phyloP scores from a whole-genome alignment of 2,329 filamentous ascomycete species.

The Lachnellula occidentalis region DNA sequence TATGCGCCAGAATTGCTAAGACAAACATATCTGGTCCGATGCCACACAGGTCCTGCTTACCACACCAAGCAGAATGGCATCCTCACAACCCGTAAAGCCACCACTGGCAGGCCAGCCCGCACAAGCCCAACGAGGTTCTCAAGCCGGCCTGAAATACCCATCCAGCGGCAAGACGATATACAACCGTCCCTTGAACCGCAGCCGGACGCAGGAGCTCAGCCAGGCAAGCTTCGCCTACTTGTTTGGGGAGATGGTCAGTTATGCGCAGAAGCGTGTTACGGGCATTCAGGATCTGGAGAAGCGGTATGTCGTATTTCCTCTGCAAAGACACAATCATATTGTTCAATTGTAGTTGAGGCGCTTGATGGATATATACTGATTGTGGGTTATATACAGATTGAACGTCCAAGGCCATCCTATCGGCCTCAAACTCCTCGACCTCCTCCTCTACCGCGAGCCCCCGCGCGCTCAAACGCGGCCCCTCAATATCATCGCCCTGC shows the following conservation, averaged over 20 bases:
- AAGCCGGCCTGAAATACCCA: conserved; percentile 73
- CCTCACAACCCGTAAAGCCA: conserved; percentile 28
- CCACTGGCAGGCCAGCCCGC: conserved; percentile 20
- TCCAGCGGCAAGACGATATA: conserved; percentile 97
- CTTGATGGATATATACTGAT: conserved; percentile 1
- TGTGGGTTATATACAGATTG: conserved; percentile 49
- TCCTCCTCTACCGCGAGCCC: conserved; percentile 80
- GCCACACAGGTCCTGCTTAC: conserved; percentile 8
- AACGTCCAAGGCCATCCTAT: conserved; percentile 91
- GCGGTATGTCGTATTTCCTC: conserved; percentile 47
- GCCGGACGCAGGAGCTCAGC: conserved; percentile 81
- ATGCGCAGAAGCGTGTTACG: conserved; percentile 84
- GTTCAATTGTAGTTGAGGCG: not conserved
- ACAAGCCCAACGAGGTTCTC: conserved; percentile 24
- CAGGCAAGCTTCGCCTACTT: conserved; percentile 93
- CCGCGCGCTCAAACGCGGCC: conserved; percentile 68
- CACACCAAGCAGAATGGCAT: conserved; percentile 26
- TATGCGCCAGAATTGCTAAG: conserved; percentile 4
- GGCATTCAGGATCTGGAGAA: conserved; percentile 93
- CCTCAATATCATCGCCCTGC: conserved; percentile 79
- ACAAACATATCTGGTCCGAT: conserved; percentile 6
- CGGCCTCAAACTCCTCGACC: conserved; percentile 88
- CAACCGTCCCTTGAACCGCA: conserved; percentile 87
- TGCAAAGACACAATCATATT: not conserved
- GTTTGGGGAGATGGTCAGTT: conserved; percentile 94